phyloP scores from a whole-genome alignment of 495 filamentous ascomycete genomes.

The Xylaria acuta region DNA sequence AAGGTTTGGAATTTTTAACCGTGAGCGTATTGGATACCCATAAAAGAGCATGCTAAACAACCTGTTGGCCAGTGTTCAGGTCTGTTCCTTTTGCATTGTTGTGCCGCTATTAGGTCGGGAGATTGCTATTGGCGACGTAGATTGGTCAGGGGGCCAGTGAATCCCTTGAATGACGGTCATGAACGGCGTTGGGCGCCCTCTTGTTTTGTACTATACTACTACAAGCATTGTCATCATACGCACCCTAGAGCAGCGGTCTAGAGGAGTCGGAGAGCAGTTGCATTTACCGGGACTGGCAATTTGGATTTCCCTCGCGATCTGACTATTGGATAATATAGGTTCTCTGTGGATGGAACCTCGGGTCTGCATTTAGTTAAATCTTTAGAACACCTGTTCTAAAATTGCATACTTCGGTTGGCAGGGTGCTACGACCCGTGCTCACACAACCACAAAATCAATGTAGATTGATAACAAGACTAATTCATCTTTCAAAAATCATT shows the following conservation, averaged over 20 bases:
- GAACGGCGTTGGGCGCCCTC: background rate
- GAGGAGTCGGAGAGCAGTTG: background rate
- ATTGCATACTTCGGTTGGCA: background rate
- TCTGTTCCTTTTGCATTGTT: background rate
- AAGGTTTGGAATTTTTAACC: background rate
- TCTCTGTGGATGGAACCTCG: background rate
- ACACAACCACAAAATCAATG: background rate
- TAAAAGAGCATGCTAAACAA: conserved; percentile 15
- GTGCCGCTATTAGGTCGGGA: background rate
- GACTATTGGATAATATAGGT: conserved; percentile 1
- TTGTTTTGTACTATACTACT: conserved; percentile 7
- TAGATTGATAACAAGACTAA: background rate
- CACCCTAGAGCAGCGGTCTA: background rate
- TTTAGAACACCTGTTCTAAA: background rate
- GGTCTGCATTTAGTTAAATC: background rate
- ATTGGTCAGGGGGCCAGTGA: background rate
- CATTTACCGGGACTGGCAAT: background rate
- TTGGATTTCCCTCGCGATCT: background rate
- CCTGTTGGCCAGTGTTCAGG: background rate
- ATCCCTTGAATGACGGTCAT: background rate
- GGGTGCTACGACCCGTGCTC: background rate
- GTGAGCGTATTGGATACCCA: conserved; percentile 15
- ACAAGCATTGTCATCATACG: background rate
- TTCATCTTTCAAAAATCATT: background rate
- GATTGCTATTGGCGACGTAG: background rate